phyloP scores from a whole-genome alignment of 2,329 filamentous ascomycete genomes.

The Neospermospora avenae region DNA sequence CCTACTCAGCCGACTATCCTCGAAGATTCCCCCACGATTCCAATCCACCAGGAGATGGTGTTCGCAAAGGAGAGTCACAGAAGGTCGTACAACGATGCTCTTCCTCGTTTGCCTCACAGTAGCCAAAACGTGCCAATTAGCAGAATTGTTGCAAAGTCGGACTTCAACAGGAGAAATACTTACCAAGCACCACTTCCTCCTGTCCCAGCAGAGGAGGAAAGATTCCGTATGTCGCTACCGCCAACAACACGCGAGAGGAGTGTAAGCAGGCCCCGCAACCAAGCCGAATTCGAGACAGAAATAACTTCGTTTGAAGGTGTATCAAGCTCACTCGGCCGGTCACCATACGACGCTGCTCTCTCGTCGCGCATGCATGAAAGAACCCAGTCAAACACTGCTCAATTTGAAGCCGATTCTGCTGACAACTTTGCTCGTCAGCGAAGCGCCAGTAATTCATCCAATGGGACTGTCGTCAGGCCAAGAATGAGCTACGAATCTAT shows the following conservation, averaged over 20 bases:
- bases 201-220: background rate
- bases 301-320: conserved; percentile 26
- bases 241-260: background rate
- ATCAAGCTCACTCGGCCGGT: conserved; percentile 24
- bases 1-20: conserved; percentile 20
- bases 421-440: conserved; percentile 14
- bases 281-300: conserved; percentile 27
- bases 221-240: background rate
- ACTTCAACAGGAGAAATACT: conserved; percentile 18
- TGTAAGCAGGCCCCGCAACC: background rate
- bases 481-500: conserved; percentile 19
- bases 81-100: background rate
- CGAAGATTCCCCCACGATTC: conserved; percentile 9
- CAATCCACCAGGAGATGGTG: background rate
- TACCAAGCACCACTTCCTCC: conserved; percentile 11
- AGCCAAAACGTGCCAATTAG: background rate
- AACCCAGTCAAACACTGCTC: conserved; percentile 27
- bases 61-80: too few species aligned
- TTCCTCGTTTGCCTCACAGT: background rate
- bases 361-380: conserved; percentile 8
- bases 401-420: conserved; percentile 25
- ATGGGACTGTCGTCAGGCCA: conserved; percentile 1
- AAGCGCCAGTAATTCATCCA: conserved; percentile 7
- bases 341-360: conserved; percentile 26
- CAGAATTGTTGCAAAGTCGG: conserved; percentile 1